Base-by-base conservation (phyloP, 306 rosid genomes). In the Glycyrrhiza uralensis region DNA sequence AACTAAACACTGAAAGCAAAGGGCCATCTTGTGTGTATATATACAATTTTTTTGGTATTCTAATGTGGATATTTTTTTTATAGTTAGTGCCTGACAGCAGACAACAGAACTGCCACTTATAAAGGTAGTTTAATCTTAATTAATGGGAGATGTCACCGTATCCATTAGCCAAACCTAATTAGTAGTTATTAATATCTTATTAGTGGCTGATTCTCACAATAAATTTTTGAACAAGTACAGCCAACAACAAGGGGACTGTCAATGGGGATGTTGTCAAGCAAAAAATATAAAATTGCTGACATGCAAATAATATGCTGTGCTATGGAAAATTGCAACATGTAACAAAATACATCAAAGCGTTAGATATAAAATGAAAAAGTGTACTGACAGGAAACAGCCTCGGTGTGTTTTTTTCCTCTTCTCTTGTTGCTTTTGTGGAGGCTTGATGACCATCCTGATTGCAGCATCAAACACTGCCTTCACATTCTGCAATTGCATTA, bases 401-500 rank as follows among this genome's bases (percentile, higher is more conserved):
- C 82, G 87, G 24, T 41, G 84, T 7, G 74, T 69, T 67, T 82
- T 88, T 36, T 85, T 86, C 92, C 85, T 93, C 87, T 89, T 91
- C 80, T 94, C 99, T 19, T 84, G 87, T 49, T 85, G 96, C 84
- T 91, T 94, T 78, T 82, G 95, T 35, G 90, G 89, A 46, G 97
- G 99, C 76, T 89, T 91, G 86, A 94, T 89, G 22, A 94, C 97
- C 78, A 91, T 85, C 80, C 73, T 88, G 74, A 94, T 91, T 5
- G 97, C 99, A 26, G 97, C 96, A 63, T 94, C 99, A 54, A 94
- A 94, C 38, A 85, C 92, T 12, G 84, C 80, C 85, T 94, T 94
- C 75, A 94, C 99, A 74, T 94, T 94, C 99, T 94, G 74, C 60
- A 76, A 65, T 54, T 26, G 67, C 14, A 22, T 30, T 28, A 1